phyloP scores from a whole-genome alignment of 306 rosid genomes.

The Rosa chinensis region DNA sequence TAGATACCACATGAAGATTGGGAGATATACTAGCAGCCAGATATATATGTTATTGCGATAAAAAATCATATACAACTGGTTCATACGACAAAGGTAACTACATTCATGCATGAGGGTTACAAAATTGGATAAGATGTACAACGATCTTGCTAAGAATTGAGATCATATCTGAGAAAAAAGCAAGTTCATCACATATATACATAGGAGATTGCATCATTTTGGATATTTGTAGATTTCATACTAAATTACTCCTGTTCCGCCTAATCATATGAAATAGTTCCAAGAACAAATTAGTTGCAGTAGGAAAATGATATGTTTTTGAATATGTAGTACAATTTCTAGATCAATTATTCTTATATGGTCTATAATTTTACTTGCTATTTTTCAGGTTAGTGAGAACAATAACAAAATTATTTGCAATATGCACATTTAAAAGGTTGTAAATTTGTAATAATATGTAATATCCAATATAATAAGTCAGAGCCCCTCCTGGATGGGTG shows the following conservation, averaged over 20 bases:
- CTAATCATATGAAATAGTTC: neutral
- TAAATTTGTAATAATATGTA: too few relatives aligned
- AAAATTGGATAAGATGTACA: neutral
- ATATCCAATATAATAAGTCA: too few relatives aligned
- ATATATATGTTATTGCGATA: neutral
- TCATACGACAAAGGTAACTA: neutral
- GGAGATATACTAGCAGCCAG: neutral
- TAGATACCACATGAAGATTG: neutral
- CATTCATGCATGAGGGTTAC: neutral
- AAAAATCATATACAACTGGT: neutral
- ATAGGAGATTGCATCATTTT: neutral
- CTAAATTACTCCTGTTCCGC: neutral
- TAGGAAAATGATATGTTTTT: neutral
- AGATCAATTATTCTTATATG: too few relatives aligned
- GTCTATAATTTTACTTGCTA: too few relatives aligned
- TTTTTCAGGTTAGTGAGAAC: too few relatives aligned
- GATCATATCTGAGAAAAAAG: neutral
- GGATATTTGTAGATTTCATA: neutral
- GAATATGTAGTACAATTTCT: too few relatives aligned
- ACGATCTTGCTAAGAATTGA: constrained; percentile 1
- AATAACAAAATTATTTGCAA: too few relatives aligned
- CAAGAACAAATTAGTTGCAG: neutral
- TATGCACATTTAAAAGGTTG: too few relatives aligned
- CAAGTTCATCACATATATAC: neutral
- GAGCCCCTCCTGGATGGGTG: too few relatives aligned